Evolutionary conservation across 768 basidiomycete species (phyloP), one percentile per base, ranked within the genome.

Genomic region (Auriscalpium vulgare): DNA sequence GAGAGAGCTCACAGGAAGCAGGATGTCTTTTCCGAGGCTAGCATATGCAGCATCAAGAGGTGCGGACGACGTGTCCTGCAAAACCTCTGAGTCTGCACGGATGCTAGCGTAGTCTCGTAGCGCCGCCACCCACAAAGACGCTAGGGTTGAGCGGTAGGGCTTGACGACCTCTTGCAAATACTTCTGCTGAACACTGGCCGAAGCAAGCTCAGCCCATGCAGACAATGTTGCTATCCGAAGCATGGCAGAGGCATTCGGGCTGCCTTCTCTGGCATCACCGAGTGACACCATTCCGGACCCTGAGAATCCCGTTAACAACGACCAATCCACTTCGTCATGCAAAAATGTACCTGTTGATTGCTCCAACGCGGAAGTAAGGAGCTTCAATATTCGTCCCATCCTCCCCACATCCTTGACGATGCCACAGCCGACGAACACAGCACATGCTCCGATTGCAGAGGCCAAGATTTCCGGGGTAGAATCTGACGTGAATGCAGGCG

Each of bases 221-320:
- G 93, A 89, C 38, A 97, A 73, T 1, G 91, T 89, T 1, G 95
- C 93, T 23, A 97, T 88, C 53, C 92, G 82, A 50, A 99, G 72
- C 91, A 97, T 95, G 40, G 93, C 87, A 0, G 93, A 90, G 3
- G 95, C 95, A 63, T 97, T 98, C 4, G 95, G 90, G 57, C 92
- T 91, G 10, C 95, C 75, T 65, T 95, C 86, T 16, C 83, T 83
- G 0, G 90, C 82, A 58, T 92, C 91, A 1, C 95, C 95, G 17
- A 97, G 77, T 8, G 89, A 86, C 4, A 92, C 69, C 76, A 86
- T 90, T 2, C 88, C 88, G 6, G 88, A 82, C 56, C 88, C 95
- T 97, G 63, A 19, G 21, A 8, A 8, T 50, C 14, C 57, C 65
- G 45, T 55, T 21, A 29, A 19, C 4, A 37, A 56, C 35, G 55